Percentiles rank a stretch among this genome's conserved stretches.
Conservation (phyloP, 345 rosid species). For the Ricinus communis region DNA sequence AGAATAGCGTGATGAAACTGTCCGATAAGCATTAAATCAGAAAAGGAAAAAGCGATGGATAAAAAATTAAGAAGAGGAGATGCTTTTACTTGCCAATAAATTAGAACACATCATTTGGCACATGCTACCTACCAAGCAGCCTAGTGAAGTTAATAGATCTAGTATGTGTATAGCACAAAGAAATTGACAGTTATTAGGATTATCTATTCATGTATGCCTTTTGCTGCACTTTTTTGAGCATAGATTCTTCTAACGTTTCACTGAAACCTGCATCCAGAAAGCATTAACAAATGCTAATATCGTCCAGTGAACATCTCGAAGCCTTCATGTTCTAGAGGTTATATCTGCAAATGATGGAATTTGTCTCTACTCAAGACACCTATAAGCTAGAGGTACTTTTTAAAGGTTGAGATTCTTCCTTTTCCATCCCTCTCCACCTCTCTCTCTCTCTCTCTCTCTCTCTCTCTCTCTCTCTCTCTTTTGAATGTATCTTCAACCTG, state of each 20-base stretch:
- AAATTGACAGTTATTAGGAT: neutral
- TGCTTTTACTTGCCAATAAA: neutral
- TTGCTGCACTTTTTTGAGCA: neutral
- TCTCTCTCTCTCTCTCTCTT: too few relatives aligned
- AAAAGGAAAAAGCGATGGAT: neutral
- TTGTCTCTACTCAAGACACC: neutral
- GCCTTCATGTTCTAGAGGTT: neutral
- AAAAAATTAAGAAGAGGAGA: neutral
- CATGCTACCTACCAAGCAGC: neutral
- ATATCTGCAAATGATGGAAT: neutral
- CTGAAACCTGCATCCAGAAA: neutral
- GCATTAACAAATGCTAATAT: neutral
- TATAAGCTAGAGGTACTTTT: neutral
- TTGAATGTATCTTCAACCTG: too few relatives aligned
- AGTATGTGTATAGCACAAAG: neutral
- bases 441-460: too few relatives aligned
- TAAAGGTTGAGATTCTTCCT: neutral
- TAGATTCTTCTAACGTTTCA: neutral
- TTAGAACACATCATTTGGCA: neutral
- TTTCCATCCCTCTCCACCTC: too few relatives aligned
- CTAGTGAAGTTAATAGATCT: neutral
- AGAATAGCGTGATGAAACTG: neutral
- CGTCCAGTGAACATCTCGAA: neutral
- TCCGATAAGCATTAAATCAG: neutral
- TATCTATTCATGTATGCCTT: neutral